Conservation (phyloP, 2,329 filamentous ascomycete genomes). For the Elsinoe ampelina region DNA sequence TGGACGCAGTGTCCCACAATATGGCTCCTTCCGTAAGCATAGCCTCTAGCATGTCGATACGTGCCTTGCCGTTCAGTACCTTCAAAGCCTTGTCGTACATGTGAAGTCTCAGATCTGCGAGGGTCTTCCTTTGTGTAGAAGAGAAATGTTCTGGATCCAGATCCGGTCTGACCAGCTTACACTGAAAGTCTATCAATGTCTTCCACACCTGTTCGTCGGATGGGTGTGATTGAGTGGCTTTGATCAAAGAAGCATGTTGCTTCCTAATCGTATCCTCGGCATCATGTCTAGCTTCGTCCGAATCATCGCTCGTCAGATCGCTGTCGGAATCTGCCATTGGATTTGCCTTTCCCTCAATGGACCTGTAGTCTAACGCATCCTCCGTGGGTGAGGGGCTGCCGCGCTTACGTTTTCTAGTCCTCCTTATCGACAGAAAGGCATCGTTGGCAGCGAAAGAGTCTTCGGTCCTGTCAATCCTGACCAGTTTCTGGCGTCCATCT, state of each 20-base stretch:
- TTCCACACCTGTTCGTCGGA: constrained; percentile 65
- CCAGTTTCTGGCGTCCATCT: background rate
- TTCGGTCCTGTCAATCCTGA: background rate
- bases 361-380: constrained; percentile 30
- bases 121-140: constrained; percentile 54
- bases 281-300: constrained; percentile 8
- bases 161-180: constrained; percentile 50
- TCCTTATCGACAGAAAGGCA: constrained; percentile 12
- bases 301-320: background rate
- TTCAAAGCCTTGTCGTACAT: constrained; percentile 69
- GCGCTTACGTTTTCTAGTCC: constrained; percentile 18
- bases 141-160: constrained; percentile 40
- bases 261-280: constrained; percentile 29
- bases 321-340: background rate
- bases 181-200: constrained; percentile 68
- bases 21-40: constrained; percentile 66
- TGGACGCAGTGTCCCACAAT: constrained; percentile 58
- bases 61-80: constrained; percentile 37
- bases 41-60: constrained; percentile 50
- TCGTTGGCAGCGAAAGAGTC: background rate
- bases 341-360: constrained; percentile 28
- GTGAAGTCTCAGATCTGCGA: constrained; percentile 70
- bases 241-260: constrained; percentile 53
- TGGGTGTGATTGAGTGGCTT: constrained; percentile 55
- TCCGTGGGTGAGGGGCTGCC: constrained; percentile 15